Percentiles rank a stretch among this genome's conserved stretches.
Evolutionary conservation across 257 asterid genomes (phyloP).

Genomic region (Penstemon newberryi): DNA sequence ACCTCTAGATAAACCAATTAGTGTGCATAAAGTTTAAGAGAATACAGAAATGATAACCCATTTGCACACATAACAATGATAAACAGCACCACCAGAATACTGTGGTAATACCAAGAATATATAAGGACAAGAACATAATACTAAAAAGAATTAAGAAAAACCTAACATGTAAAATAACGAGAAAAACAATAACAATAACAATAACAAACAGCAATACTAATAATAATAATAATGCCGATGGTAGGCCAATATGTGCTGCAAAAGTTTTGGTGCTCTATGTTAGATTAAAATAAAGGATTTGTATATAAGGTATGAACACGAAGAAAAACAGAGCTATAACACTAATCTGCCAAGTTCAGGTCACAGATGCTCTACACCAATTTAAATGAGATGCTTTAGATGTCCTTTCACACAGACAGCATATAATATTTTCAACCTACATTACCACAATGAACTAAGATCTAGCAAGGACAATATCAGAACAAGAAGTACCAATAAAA

Average conservation of each 20-base stretch:
- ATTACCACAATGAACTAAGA: not conserved
- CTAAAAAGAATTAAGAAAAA: not conserved
- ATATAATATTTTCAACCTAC: not conserved
- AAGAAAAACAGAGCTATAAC: slow-evolving; percentile 8
- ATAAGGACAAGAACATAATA: not conserved
- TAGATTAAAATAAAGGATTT: not conserved
- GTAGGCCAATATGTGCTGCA: not conserved
- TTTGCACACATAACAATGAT: not conserved
- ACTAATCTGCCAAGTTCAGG: not conserved
- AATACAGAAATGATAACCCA: no score
- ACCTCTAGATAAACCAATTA: not conserved
- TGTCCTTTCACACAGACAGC: not conserved
- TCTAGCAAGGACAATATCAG: slow-evolving; percentile 3
- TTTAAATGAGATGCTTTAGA: no score
- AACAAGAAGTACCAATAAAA: slow-evolving; percentile 3
- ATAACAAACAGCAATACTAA: not conserved
- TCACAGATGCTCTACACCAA: no score
- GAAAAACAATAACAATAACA: not conserved
- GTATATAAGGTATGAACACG: slow-evolving; percentile 6
- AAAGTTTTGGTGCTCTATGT: not conserved
- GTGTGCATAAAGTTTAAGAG: no score
- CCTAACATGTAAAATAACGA: not conserved
- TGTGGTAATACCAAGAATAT: not conserved
- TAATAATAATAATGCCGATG: not conserved
- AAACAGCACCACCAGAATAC: not conserved